Evolutionary conservation across 148 eudicot species (phyloP), one percentile per base, ranked within the genome.

Genomic region (Camellia granthamiana): DNA sequence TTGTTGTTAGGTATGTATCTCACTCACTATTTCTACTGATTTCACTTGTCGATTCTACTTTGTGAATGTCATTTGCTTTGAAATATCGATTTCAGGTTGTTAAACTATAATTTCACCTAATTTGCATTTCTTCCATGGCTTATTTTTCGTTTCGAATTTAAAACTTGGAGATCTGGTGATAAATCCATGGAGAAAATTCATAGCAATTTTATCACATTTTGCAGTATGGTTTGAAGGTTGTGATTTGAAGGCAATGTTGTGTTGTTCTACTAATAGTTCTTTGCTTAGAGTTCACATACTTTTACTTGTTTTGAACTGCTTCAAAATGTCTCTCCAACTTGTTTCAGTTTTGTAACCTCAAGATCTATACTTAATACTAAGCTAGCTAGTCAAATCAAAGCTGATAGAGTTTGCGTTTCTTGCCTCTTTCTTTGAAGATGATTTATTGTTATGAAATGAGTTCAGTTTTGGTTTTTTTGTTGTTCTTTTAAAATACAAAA

Each of bases 31-130:
- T 16, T 38, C 71, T 77, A 7, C 41, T 21, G 21, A 63, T 63
- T 64, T 65, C 46, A 47, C 60, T 30, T 77, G 21, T 65, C 41
- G 11, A 4, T 77, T 44, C 72, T 47, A 51, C 64, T 66, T 55
- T 41, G 64, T 43, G 2, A 43, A 13, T 15, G 30, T 12, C 43
- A 23, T 70, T 59, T 79, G 19, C 68, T 16, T 5, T 19, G 7
- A 30, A 56, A 23, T 79, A 14, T 3, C 16, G 64, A 79, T 6
- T 21, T 51, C 72, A 68, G 23, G 64, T 78, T 78, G 63, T 52
- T 68, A 63, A 66, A 41, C 52, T 18, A 1, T 41, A 38, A 18
- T 41, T 55, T 69, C 4, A 55, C 74, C 18, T 56, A 55, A 3
- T 66, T 77, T 51, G 3, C 13, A 8, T 9, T 77, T 49, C 12